phyloP scores from a whole-genome alignment of 228 moss, liverwort and hornwort genomes.

The Sphagnum magellanicum region DNA sequence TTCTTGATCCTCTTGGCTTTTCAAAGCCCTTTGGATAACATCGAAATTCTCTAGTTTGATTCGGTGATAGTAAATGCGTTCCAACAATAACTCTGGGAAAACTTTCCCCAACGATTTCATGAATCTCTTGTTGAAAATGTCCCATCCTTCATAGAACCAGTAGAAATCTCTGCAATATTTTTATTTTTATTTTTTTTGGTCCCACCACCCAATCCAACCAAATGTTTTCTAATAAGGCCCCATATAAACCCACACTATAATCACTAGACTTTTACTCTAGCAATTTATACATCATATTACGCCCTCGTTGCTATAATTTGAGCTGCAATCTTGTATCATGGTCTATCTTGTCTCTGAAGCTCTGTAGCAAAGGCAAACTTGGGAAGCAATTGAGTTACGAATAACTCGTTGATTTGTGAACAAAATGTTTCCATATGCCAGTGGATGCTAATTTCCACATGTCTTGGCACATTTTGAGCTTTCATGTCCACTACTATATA shows the following conservation, averaged over 20 bases:
- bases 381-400: too few species aligned
- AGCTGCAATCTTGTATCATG: background rate
- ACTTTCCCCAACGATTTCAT: conserved; percentile 29
- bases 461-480: too few species aligned
- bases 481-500: too few species aligned
- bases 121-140: conserved; percentile 22
- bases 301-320: background rate
- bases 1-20: background rate
- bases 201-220: background rate
- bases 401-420: too few species aligned
- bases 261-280: background rate
- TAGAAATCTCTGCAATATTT: conserved; percentile 19
- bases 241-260: background rate
- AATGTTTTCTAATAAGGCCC: background rate
- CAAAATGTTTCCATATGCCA: too few species aligned
- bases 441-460: too few species aligned
- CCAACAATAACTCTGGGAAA: conserved; percentile 34
- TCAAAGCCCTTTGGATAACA: conserved; percentile 21
- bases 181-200: too few species aligned
- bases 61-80: conserved; percentile 19
- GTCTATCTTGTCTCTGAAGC: background rate
- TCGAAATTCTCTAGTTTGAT: conserved; percentile 33
- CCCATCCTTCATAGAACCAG: conserved; percentile 53
- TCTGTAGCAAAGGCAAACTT: background rate
- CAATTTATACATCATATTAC: background rate